Evolutionary conservation across 2,329 filamentous ascomycete genomes (phyloP), one percentile per base, ranked within the genome.

Genomic region (Fusarium falciforme): DNA sequence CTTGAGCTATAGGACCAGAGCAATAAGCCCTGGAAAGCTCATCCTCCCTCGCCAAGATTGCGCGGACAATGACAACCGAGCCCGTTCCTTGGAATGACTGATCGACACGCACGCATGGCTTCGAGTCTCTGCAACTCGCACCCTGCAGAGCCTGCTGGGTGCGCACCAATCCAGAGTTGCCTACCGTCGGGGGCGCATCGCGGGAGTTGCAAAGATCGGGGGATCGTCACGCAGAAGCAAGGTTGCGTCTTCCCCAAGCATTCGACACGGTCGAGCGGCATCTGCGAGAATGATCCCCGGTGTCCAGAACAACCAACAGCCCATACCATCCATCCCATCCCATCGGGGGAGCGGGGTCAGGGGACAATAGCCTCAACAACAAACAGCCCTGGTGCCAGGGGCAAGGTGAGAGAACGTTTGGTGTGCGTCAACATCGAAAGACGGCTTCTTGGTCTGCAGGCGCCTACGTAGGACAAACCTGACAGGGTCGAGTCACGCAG

Each of bases 121-220:
- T 33, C 11, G 14, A 63, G 61, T n/a, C 38, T 59, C n/a, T 52
- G 29, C 36, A 42, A 64, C n/a, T 47, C 29, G 12, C 27, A 22
- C 42, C 55, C 9, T 73, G 54, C 33, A 49, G 42, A 52, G 33
- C 31, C 22, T n/a, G 44, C 27, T 40, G 25, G 71, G 49, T 25
- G 71, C 49, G 68, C 60, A 55, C 71, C 68, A 74, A 73, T 73
- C 69, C 72, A 27, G 36, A 49, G 36, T 27, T n/a, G 42, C 42
- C 16, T 49, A 47, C 29, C 14, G 44, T 40, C 61, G 47, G 44
- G 72, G 72, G 61, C 49, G 29, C 67, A 57, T 67, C 52, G 72
- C 66, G 72, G 72, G 72, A 75, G 72, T 73, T 73, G 70, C 27
- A 75, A 55, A 75, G 72, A 75, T 75, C 72, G 72, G 72, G 72